phyloP scores from a whole-genome alignment of 2,329 filamentous ascomycete species.

The Chaetothyriales sp. region DNA sequence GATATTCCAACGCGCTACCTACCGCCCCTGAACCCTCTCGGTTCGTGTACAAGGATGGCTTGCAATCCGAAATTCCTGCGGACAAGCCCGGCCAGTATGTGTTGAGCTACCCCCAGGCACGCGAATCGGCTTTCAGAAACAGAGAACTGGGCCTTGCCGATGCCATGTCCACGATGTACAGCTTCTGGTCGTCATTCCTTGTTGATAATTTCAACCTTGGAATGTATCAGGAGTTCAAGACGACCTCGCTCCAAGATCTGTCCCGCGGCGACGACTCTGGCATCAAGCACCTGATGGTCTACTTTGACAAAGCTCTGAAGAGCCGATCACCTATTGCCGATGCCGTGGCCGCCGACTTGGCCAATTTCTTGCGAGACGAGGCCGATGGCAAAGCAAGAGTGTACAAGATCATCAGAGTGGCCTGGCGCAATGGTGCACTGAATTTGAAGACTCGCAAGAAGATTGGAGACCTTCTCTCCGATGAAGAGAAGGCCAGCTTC shows the following conservation, averaged over 20 bases:
- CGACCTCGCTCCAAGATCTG: conserved; percentile 50
- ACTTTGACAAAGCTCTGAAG: conserved; percentile 45
- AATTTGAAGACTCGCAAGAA: conserved; percentile 43
- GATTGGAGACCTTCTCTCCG: conserved; percentile 38
- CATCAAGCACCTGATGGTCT: conserved; percentile 47
- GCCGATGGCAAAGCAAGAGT: conserved; percentile 27
- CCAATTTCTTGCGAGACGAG: conserved; percentile 39
- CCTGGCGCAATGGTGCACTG: conserved; percentile 39
- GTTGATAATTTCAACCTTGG: conserved; percentile 56
- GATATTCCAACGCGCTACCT: conserved; percentile 3
- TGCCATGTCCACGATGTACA: conserved; percentile 40
- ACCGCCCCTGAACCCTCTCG: conserved; percentile 6
- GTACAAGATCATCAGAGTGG: conserved; percentile 37
- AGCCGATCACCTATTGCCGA: conserved; percentile 38
- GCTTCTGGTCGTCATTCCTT: conserved; percentile 61
- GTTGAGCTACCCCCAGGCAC: conserved; percentile 18
- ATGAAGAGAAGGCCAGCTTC: conserved; percentile 37
- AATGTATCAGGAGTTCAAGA: conserved; percentile 63
- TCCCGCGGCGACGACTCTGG: conserved; percentile 39
- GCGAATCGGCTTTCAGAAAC: conserved; percentile 18
- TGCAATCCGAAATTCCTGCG: conserved; percentile 10
- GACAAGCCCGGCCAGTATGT: conserved; percentile 16
- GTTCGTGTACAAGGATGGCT: conserved; percentile 14
- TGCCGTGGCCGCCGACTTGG: conserved; percentile 39
- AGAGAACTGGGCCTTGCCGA: conserved; percentile 27